Evolutionary conservation across 371 early-diverging fungal genomes (phyloP).

Genomic region (Dinochytrium kinnereticum): DNA sequence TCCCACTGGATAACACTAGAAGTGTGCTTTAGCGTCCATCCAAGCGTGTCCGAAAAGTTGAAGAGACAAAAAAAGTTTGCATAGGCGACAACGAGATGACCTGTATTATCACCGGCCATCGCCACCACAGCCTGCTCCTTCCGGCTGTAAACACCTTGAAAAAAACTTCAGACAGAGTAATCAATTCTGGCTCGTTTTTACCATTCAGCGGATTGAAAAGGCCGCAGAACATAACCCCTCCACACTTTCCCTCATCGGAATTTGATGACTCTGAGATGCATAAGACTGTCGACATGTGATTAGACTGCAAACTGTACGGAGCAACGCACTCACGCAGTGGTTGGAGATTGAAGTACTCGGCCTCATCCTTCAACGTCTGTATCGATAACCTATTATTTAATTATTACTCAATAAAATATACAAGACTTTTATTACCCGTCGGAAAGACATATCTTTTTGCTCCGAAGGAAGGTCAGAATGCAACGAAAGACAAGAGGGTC

Average conservation of each 20-base stretch:
- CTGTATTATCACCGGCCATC: background rate
- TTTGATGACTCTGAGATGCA: background rate
- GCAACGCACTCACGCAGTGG: background rate
- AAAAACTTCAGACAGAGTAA: too few species aligned
- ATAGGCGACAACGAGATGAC: background rate
- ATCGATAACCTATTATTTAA: background rate
- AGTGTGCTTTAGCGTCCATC: conserved; percentile 2
- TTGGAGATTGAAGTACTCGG: conserved; percentile 8
- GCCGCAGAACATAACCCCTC: background rate
- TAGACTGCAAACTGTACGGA: background rate
- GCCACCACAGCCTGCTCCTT: background rate
- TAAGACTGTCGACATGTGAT: background rate
- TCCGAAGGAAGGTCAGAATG: background rate
- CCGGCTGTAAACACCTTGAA: background rate
- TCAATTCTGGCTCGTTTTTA: background rate
- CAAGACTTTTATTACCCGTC: background rate
- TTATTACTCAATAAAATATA: background rate
- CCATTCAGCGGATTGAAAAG: background rate
- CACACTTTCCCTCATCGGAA: background rate
- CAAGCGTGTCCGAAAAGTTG: background rate
- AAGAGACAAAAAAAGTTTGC: background rate
- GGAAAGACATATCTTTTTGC: background rate
- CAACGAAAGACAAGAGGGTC: background rate
- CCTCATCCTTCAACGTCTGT: background rate
- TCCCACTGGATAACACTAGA: background rate